phyloP scores from a whole-genome alignment of 2,329 filamentous ascomycete genomes.

The Xylaria hypoxylon region DNA sequence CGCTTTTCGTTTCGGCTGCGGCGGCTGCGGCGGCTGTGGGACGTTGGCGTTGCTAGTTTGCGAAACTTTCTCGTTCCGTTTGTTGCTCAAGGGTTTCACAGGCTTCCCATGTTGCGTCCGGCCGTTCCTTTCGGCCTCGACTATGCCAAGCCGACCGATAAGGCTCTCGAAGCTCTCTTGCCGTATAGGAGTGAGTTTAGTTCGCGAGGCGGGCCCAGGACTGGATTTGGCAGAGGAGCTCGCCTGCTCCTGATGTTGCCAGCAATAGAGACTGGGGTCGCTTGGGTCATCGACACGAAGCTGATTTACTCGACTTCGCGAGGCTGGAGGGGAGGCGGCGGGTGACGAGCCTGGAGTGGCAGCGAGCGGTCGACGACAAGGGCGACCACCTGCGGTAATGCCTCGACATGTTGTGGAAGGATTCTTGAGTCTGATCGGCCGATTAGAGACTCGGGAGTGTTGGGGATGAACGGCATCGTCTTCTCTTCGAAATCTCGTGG shows the following conservation, averaged over 20 bases:
- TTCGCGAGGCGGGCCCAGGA: constrained; percentile 56
- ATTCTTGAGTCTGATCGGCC: constrained; percentile 87
- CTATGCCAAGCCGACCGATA: constrained; percentile 79
- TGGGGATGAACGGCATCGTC: constrained; percentile 72
- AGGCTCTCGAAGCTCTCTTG: constrained; percentile 89
- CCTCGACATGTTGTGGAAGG: constrained; percentile 88
- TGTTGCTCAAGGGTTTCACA: constrained; percentile 40
- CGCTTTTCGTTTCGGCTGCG: constrained; percentile 46
- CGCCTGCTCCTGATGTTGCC: constrained; percentile 95
- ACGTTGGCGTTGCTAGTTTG: constrained; percentile 33
- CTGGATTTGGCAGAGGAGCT: constrained; percentile 59
- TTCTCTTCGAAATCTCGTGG: constrained; percentile 17
- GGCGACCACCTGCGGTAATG: constrained; percentile 82
- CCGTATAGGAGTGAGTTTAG: constrained; percentile 68
- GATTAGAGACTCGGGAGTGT: constrained; percentile 85
- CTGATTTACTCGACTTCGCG: constrained; percentile 47
- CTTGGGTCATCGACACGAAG: constrained; percentile 62
- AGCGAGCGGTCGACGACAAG: constrained; percentile 80
- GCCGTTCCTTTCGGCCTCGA: constrained; percentile 68
- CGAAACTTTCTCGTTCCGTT: constrained; percentile 47
- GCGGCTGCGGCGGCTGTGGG: constrained; percentile 43
- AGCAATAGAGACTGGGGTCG: constrained; percentile 81
- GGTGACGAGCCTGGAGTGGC: constrained; percentile 54
- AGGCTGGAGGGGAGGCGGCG: constrained; percentile 45
- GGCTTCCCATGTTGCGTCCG: constrained; percentile 41